Conservation (phyloP, 2,329 filamentous ascomycete species). For the Parascedosporium putredinis region DNA sequence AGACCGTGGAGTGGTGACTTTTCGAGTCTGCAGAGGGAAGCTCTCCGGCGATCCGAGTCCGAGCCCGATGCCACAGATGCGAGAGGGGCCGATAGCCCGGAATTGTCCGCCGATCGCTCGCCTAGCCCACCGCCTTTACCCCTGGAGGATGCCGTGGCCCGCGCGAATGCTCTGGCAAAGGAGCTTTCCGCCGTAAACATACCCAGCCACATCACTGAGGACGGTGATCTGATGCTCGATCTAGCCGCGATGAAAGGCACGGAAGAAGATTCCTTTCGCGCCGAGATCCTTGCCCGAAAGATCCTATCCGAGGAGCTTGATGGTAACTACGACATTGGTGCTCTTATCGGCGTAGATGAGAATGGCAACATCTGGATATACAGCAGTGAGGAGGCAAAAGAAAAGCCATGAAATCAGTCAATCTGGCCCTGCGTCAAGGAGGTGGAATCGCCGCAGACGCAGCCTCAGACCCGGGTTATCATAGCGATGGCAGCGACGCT, state of each 20-base stretch:
- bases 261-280: constrained; percentile 82
- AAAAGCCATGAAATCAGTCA: constrained; percentile 60
- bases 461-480: constrained; percentile 85
- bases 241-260: constrained; percentile 96
- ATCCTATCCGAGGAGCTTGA: constrained; percentile 88
- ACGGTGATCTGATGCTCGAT: constrained; percentile 91
- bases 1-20: constrained; percentile 10
- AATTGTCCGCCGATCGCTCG: constrained; percentile 44
- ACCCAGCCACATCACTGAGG: constrained; percentile 81
- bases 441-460: constrained; percentile 61
- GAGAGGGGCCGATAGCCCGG: constrained; percentile 25
- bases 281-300: constrained; percentile 86
- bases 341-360: constrained; percentile 89
- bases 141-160: constrained; percentile 65
- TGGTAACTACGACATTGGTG: constrained; percentile 91
- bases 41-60: constrained; percentile 17
- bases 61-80: constrained; percentile 21
- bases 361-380: constrained; percentile 99
- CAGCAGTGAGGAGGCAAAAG: constrained; percentile 91
- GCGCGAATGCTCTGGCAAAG: constrained; percentile 75
- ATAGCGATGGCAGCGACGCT: constrained; percentile 70
- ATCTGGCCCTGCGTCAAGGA: constrained; percentile 35
- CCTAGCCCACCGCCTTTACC: constrained; percentile 68
- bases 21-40: constrained; percentile 11
- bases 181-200: constrained; percentile 87